A percentile compares a stretch with the other conserved stretches of the same genome.
Evolutionary conservation across 2,329 filamentous ascomycete genomes (phyloP).

Genomic region (Diaporthe sp.): DNA sequence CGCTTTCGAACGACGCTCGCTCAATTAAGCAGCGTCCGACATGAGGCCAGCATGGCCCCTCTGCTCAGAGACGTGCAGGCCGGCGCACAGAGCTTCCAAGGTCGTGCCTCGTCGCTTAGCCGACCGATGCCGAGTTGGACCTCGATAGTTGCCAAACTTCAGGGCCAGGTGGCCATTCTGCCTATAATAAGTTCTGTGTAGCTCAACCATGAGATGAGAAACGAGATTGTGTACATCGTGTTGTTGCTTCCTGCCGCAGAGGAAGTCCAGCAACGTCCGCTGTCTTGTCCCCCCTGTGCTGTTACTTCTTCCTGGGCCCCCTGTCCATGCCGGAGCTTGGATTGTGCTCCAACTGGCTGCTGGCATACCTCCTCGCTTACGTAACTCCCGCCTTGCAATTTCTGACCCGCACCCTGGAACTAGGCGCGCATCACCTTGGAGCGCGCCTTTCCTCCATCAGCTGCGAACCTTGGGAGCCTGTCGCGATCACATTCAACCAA

Average conservation of each 20-base stretch:
- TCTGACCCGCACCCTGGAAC: slow-evolving; percentile 26
- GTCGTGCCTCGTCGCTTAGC: slow-evolving; percentile 5
- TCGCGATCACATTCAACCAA: slow-evolving; percentile 26
- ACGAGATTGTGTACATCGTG: neutral
- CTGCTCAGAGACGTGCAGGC: neutral
- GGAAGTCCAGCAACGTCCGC: neutral
- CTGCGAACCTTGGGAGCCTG: slow-evolving; percentile 21
- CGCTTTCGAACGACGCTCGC: neutral
- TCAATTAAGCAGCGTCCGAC: neutral
- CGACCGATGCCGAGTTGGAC: slow-evolving; percentile 14
- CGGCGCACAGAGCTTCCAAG: slow-evolving; percentile 14
- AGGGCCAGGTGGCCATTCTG: neutral
- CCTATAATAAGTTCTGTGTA: slow-evolving; percentile 2
- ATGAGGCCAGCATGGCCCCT: neutral
- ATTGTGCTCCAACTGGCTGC: neutral
- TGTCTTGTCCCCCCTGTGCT: slow-evolving; percentile 3
- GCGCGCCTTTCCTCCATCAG: slow-evolving; percentile 32
- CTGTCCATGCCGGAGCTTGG: neutral
- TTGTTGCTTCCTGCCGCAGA: neutral
- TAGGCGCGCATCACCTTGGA: slow-evolving; percentile 25
- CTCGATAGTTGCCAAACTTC: neutral
- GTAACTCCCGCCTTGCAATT: slow-evolving; percentile 32
- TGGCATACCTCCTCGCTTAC: slow-evolving; percentile 20
- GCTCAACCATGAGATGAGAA: neutral
- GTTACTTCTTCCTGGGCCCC: neutral